phyloP scores from a whole-genome alignment of 495 filamentous ascomycete genomes.

The Penicillium soppii region DNA sequence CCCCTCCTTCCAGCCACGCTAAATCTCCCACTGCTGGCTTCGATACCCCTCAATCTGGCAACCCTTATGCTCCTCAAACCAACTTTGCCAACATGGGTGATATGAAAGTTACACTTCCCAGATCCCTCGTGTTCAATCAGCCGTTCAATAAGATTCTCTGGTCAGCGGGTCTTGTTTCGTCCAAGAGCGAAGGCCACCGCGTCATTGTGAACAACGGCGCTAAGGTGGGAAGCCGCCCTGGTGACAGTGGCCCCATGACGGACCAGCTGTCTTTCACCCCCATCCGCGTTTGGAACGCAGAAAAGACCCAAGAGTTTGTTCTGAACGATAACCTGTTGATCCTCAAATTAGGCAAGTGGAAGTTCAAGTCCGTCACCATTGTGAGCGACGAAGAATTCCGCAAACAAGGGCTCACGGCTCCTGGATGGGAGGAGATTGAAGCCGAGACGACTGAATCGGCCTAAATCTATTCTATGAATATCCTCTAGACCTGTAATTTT shows the following conservation, averaged over 20 bases:
- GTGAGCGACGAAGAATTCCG: constrained; percentile 69
- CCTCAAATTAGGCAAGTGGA: constrained; percentile 77
- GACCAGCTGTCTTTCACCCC: constrained; percentile 62
- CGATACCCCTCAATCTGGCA: constrained; percentile 39
- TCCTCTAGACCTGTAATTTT: constrained; percentile 19
- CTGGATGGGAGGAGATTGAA: constrained; percentile 35
- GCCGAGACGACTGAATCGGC: constrained; percentile 5
- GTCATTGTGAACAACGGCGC: constrained; percentile 57
- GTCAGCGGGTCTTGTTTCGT: constrained; percentile 65
- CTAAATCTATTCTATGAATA: constrained; percentile 7
- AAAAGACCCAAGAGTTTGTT: constrained; percentile 60
- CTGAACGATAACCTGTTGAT: constrained; percentile 64
- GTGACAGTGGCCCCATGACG: constrained; percentile 52
- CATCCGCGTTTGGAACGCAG: constrained; percentile 54
- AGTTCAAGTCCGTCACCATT: constrained; percentile 69
- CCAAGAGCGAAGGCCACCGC: constrained; percentile 64
- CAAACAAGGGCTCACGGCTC: constrained; percentile 38
- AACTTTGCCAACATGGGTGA: constrained; percentile 50
- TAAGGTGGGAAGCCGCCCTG: constrained; percentile 63
- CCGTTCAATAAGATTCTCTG: constrained; percentile 64
- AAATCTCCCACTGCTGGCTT: constrained; percentile 25
- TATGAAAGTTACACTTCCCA: constrained; percentile 61
- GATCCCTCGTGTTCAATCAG: constrained; percentile 59
- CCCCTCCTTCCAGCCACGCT: constrained; percentile 14
- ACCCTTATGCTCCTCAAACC: constrained; percentile 40